Evolutionary conservation across 768 basidiomycete genomes (phyloP).

Genomic region (Agrocybe pediades): DNA sequence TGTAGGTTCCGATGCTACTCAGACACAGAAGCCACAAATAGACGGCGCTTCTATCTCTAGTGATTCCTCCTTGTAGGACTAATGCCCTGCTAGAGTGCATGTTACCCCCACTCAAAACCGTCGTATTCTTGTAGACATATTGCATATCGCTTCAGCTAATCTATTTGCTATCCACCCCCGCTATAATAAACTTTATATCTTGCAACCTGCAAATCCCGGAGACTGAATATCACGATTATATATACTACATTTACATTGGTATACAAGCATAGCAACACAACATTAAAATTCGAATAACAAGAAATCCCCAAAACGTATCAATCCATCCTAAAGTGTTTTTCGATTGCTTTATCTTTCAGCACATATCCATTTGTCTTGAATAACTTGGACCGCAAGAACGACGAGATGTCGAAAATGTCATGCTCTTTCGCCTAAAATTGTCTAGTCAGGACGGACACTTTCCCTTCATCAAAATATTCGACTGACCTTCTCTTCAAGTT

Average conservation of each 20-base stretch:
- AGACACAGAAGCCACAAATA: conserved; percentile 11
- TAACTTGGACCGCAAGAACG: conserved; percentile 84
- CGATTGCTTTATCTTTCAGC: conserved; percentile 63
- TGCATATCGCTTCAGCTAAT: conserved; percentile 15
- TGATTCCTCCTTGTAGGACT: conserved; percentile 9
- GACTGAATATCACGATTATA: conserved; percentile 6
- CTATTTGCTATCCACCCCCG: conserved; percentile 15
- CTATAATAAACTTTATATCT: too few relatives aligned
- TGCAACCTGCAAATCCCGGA: not conserved
- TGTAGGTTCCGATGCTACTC: conserved; percentile 2
- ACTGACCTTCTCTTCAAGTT: conserved; percentile 86
- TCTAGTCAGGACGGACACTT: not conserved
- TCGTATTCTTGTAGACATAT: conserved; percentile 11
- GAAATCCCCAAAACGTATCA: conserved; percentile 18
- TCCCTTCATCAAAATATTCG: not conserved
- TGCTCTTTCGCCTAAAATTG: conserved; percentile 88
- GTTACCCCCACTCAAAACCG: conserved; percentile 8
- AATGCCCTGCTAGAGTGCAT: not conserved
- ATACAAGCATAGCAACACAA: conserved; percentile 21
- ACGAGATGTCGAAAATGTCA: conserved; percentile 88
- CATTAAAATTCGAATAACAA: conserved; percentile 19
- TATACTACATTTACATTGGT: conserved; percentile 15
- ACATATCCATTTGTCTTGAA: conserved; percentile 91
- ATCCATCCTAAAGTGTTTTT: conserved; percentile 68
- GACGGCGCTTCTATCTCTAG: conserved; percentile 7